Evolutionary conservation across 352 stramenopile genomes (phyloP).

Genomic region (Globisporangium mamillatum): DNA sequence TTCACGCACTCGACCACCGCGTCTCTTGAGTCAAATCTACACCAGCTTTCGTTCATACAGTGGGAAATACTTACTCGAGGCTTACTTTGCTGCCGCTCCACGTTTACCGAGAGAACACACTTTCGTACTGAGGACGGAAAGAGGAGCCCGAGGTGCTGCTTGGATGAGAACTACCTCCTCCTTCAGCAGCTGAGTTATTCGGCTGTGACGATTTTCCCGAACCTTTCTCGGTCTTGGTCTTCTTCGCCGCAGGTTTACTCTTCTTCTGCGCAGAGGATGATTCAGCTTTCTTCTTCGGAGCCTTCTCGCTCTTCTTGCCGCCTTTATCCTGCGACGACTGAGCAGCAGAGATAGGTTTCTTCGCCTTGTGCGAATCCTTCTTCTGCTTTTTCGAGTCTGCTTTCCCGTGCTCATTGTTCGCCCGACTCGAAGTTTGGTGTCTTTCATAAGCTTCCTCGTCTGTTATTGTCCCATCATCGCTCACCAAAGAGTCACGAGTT

Average conservation of each 20-base stretch:
- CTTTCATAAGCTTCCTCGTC: conserved; percentile 14
- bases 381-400: conserved; percentile 39
- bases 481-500: conserved; percentile 10
- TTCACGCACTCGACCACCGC: not conserved
- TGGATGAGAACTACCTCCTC: not conserved
- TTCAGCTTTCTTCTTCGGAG: conserved; percentile 19
- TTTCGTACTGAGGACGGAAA: conserved; percentile 67
- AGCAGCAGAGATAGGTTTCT: not conserved
- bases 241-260: conserved; percentile 14
- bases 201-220: conserved; percentile 13
- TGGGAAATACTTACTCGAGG: not conserved
- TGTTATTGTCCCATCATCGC: conserved; percentile 14
- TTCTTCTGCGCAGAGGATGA: conserved; percentile 11
- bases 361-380: conserved; percentile 39
- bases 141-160: conserved; percentile 3
- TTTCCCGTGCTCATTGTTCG: conserved; percentile 18
- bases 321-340: conserved; percentile 29
- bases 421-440: conserved; percentile 11
- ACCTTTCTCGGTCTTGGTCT: conserved; percentile 17
- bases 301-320: conserved; percentile 33
- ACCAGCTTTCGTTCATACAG: conserved; percentile 1
- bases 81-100: no score
- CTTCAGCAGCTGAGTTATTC: not conserved
- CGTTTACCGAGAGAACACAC: conserved; percentile 52
- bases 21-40: not conserved